Base-by-base conservation (phyloP, 2,329 filamentous ascomycete species). In the Chaetomiaceae sp. region DNA sequence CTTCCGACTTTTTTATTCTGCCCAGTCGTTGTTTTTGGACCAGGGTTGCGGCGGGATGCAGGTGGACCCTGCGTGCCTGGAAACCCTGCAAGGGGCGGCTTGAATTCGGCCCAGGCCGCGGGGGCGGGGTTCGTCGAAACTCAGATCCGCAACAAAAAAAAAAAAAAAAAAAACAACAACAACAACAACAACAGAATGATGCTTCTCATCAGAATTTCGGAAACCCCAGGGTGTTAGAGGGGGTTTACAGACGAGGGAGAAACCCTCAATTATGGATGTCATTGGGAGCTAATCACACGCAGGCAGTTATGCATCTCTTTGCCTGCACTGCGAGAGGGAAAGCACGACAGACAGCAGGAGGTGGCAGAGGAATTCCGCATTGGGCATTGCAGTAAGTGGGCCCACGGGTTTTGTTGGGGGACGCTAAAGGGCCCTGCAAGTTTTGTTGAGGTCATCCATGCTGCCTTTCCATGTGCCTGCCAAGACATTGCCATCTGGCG, bases 381-480 rank as follows among this genome's bases (percentile, higher is more conserved):
- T 32, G 27, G 6, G 15, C 6, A n/a, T 37, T 32, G 22, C 14
- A 6, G 11, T 12, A 40, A 41, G 44, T 43, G 39, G 40, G 22
- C 9, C 5, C 10, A 4, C 2, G 2, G 6, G 29, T 45, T 47
- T 41, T 51, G 48, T 48, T 48, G 46, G 46, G 48, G 42, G 26
- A 45, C 32, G 44, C 48, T 47, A 47, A n/a, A 35, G 20, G 32
- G 7, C 32, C 35, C 17, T 39, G 43, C 19, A 33, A 5, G n/a
- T 51, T 51, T 51, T 51, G 44, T 51, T 47, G 44, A 44, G 48
- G 5, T 17, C 22, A 24, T 24, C 20, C 10, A 14, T 7, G 30
- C 22, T 24, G 6, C 22, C 9, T 12, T 18, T n/a, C 39, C 29
- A 18, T 33, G 29, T 27, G 22, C 17, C 24, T 44, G 41, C 41